Conservation (phyloP, 2,329 filamentous ascomycete species). For the Fulvia fulva region DNA sequence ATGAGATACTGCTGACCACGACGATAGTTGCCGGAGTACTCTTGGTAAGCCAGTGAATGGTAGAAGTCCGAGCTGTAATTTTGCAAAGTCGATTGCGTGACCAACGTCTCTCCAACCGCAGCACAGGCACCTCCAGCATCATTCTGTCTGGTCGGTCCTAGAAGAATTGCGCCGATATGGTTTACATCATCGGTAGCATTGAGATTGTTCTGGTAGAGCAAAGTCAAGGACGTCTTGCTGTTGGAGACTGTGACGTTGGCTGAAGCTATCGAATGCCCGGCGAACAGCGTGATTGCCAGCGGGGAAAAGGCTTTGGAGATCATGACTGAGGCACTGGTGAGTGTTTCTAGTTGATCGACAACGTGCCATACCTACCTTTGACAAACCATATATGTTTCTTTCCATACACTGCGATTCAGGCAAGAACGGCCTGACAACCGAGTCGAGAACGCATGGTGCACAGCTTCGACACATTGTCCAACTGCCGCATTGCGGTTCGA, state of each 20-base stretch:
- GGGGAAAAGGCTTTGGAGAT: not conserved
- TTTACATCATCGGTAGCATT: constrained; percentile 52
- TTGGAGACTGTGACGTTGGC: not conserved
- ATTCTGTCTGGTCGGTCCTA: constrained; percentile 39
- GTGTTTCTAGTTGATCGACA: not conserved
- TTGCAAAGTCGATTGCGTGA: constrained; percentile 41
- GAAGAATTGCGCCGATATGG: constrained; percentile 49
- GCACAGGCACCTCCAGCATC: constrained; percentile 44
- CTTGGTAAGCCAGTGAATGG: constrained; percentile 44
- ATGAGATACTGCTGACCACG: constrained; percentile 43
- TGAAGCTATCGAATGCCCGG: not conserved
- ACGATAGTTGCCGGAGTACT: constrained; percentile 38
- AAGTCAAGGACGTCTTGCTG: constrained; percentile 45
- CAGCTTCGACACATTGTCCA: not conserved
- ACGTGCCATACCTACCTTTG: not conserved
- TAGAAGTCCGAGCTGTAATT: constrained; percentile 45
- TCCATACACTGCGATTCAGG: too few relatives aligned
- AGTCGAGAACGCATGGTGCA: not conserved
- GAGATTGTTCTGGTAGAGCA: constrained; percentile 54
- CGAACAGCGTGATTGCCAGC: not conserved
- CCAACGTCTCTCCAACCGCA: constrained; percentile 46
- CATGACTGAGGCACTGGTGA: not conserved
- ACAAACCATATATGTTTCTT: too few relatives aligned
- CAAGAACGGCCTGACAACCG: not conserved
- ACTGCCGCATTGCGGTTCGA: not conserved